Base-by-base conservation (phyloP, 345 rosid species). In the Excoecaria cochinchinensis region DNA sequence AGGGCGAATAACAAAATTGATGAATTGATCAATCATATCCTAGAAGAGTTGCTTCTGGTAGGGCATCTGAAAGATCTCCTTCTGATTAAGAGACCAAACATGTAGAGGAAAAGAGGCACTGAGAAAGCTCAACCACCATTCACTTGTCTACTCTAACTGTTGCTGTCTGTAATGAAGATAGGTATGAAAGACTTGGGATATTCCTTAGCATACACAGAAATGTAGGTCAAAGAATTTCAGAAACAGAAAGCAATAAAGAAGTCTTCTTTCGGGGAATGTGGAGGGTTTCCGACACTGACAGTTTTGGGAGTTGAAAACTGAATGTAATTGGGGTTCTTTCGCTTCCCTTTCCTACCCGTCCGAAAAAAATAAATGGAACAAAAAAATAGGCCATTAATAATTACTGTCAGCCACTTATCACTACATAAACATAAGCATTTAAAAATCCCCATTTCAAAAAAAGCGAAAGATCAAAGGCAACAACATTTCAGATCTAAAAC, bases 1-100 rank as follows among this genome's bases (percentile, higher is more conserved):
- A 81, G 99, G 99, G 65, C 99, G 93, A 82, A 95, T 93, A 21
- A 95, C 94, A 76, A 95, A 95, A 85, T 93, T 91, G 86, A 95
- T 93, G 88, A 95, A 95, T 87, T 93, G 99, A 52, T 91, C 99
- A 67, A 95, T 95, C 98, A 95, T 81, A 53, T 76, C 74, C 68
- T 44, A 60, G 70, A 38, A 40, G 48, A 14, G 44, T 25, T 57
- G 57, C 56, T 59, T 51, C 53, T 47, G 51, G 53, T n/a, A 21
- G 39, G 70, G 66, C 70, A 69, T 74, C 58, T 67, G 71, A 69
- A 66, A 51, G 25, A 72, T 57, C 57, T 47, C 57, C 48, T 38
- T n/a, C 42, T 61, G 38, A 25, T 22, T 24, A 67, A 51, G 47
- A 44, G 58, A 65, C 59, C 21, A 17, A 76, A 68, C 74, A 36